A percentile compares a stretch with the other conserved stretches of the same genome.
Conservation (phyloP, 73 alveolate species). For the Paramecium sonneborni region DNA sequence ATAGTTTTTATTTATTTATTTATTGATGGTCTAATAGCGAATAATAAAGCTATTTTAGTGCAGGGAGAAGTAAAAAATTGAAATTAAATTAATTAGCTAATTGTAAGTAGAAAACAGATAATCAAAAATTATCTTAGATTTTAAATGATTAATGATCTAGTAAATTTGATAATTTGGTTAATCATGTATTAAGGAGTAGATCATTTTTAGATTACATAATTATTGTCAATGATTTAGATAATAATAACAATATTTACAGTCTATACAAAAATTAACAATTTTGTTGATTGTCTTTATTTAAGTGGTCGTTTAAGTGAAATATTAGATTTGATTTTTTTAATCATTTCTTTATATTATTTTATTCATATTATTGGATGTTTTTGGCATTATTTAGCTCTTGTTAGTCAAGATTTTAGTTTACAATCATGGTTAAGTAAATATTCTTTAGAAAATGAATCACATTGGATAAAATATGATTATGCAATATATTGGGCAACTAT, state of each 20-base stretch:
- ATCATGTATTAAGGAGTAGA: neutral
- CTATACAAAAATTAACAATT: neutral
- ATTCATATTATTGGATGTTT: conserved; percentile 28
- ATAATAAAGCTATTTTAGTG: conserved; percentile 13
- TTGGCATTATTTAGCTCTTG: neutral
- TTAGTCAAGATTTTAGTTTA: neutral
- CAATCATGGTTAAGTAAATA: neutral
- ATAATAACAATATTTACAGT: neutral
- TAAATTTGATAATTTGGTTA: neutral
- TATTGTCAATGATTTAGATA: neutral
- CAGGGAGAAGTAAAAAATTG: conserved; percentile 25
- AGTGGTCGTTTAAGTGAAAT: conserved; percentile 19
- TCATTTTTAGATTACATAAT: neutral
- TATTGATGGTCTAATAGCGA: neutral
- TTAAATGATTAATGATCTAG: neutral
- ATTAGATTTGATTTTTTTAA: neutral
- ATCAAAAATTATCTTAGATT: neutral
- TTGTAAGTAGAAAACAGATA: neutral
- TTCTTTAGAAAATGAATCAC: neutral
- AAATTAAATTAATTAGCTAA: neutral
- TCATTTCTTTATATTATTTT: conserved; percentile 3
- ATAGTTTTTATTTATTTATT: neutral
- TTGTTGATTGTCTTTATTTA: neutral
- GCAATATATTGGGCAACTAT: conserved; percentile 58
- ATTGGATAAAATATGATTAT: conserved; percentile 27